phyloP scores from a whole-genome alignment of 495 filamentous ascomycete species.

The Chaetomium cochliodes region DNA sequence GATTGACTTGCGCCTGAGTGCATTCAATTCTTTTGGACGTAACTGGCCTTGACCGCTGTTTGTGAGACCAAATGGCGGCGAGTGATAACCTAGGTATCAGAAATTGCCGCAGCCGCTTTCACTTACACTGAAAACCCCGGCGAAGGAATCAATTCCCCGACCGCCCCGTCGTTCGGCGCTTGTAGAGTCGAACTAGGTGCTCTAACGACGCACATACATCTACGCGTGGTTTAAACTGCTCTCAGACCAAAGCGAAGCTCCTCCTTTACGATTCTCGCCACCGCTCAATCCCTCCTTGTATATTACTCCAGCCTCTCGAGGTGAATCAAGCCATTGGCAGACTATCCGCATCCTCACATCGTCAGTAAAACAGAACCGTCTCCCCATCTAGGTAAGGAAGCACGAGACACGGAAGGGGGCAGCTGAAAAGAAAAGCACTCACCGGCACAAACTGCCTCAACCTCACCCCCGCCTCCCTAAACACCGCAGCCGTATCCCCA shows the following conservation, averaged over 20 bases:
- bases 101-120: too few species aligned
- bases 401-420: not conserved
- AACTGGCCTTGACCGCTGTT: not conserved
- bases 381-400: not conserved
- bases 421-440: conserved; percentile 38
- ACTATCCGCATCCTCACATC: conserved; percentile 35
- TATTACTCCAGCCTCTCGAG: conserved; percentile 46
- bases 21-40: not conserved
- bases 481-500: conserved; percentile 72
- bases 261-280: not conserved
- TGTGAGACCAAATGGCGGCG: not conserved
- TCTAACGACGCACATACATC: too few species aligned
- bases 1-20: not conserved
- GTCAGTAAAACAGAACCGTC: not conserved
- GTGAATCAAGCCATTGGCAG: conserved; percentile 54
- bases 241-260: too few species aligned
- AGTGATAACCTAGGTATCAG: too few species aligned
- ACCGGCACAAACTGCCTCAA: conserved; percentile 82
- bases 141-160: not conserved
- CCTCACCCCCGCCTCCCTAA: conserved; percentile 70
- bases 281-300: not conserved
- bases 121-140: too few species aligned
- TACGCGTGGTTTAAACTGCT: too few species aligned
- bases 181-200: too few species aligned
- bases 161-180: too few species aligned